Evolutionary conservation across 192 early-diverging fungal species (phyloP).

Genomic region (Helicostylum pulchrum): DNA sequence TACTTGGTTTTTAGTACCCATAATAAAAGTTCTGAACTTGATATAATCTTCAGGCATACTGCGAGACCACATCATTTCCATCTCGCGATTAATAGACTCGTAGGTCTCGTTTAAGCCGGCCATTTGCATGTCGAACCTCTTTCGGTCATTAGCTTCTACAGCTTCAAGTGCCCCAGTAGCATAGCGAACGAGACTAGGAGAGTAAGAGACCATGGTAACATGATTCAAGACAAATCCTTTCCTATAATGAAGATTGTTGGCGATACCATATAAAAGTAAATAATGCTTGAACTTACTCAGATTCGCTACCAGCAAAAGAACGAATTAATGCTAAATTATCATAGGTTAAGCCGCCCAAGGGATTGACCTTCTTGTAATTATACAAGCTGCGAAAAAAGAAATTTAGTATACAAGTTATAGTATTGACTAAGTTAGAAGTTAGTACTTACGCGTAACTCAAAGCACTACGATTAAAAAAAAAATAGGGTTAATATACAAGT

Average conservation of each 20-base stretch:
- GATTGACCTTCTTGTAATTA: slow-evolving; percentile 78
- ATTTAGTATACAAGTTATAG: not conserved
- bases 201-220: slow-evolving; percentile 83
- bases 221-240: slow-evolving; percentile 82
- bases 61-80: slow-evolving; percentile 80
- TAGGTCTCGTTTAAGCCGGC: slow-evolving; percentile 57
- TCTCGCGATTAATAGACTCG: slow-evolving; percentile 65
- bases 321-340: slow-evolving; percentile 79
- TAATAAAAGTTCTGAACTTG: slow-evolving; percentile 91
- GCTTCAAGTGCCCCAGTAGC: slow-evolving; percentile 58
- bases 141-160: slow-evolving; percentile 50
- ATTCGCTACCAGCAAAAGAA: slow-evolving; percentile 67
- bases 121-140: slow-evolving; percentile 59
- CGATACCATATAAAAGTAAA: not conserved
- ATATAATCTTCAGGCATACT: slow-evolving; percentile 68
- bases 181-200: slow-evolving; percentile 62
- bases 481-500: not conserved
- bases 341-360: slow-evolving; percentile 46
- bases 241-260: slow-evolving; percentile 1
- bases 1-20: slow-evolving; percentile 78
- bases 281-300: slow-evolving; percentile 50
- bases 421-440: not conserved
- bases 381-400: slow-evolving; percentile 57
- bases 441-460: slow-evolving; percentile 56
- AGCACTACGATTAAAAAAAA: slow-evolving; percentile 33